Percentiles rank a stretch among this genome's conserved stretches.
These are phyloP conservation scores for Fagopyrum homotropicum DNA, from an alignment of 148 eudicot species.

Conservation along the genomic window DNA sequence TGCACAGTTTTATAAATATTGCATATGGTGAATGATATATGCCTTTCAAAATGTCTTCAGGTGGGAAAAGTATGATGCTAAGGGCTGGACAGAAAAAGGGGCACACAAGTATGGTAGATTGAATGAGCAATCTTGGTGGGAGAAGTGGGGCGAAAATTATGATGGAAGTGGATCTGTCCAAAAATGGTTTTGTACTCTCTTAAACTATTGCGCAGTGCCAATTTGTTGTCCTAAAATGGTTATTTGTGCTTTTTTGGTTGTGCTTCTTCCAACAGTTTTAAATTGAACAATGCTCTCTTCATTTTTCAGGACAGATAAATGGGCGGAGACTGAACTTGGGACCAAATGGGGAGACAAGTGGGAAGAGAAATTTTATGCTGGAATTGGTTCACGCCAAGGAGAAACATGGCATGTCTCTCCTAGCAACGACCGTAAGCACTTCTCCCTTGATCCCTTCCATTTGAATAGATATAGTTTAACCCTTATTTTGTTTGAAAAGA, in stretches of 20 bases:
- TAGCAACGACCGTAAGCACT: constrained; percentile 49
- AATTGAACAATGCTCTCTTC: neutral
- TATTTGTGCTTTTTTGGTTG: neutral
- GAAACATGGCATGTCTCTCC: constrained; percentile 99
- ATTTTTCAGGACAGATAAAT: constrained; percentile 85
- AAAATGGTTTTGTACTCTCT: constrained; percentile 55
- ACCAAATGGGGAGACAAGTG: constrained; percentile 99
- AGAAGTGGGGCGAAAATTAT: constrained; percentile 96
- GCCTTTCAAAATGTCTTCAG: constrained; percentile 26
- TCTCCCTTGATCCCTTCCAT: constrained; percentile 1
- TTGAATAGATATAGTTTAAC: neutral
- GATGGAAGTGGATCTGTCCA: constrained; percentile 97
- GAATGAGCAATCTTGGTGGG: constrained; percentile 99
- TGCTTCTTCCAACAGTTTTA: neutral
- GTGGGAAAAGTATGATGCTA: constrained; percentile 99
- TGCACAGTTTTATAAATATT: neutral
- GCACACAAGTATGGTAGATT: constrained; percentile 95
- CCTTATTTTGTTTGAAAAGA: neutral
- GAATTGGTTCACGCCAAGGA: constrained; percentile 97
- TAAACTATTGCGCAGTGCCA: neutral
- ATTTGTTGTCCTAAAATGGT: neutral
- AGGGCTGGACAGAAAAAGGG: constrained; percentile 99
- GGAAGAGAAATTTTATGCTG: constrained; percentile 91
- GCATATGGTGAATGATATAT: constrained; percentile 1
- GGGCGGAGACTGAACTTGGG: constrained; percentile 98